Base-by-base conservation (phyloP, 495 filamentous ascomycete genomes). In the Neurospora sp. region DNA sequence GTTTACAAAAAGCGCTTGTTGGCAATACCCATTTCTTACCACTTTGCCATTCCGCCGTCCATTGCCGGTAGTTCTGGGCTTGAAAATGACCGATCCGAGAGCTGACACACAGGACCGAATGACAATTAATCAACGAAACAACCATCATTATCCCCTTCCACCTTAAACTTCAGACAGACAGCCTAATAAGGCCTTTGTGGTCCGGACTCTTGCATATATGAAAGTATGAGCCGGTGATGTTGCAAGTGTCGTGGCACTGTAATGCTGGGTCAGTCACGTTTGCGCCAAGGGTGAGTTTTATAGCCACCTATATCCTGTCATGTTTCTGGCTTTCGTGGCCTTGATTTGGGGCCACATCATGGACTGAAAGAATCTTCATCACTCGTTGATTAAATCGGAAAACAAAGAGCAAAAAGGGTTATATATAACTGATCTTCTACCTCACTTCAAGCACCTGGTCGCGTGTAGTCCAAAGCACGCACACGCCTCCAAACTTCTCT, bases 401-500 rank as follows among this genome's bases (percentile, higher is more conserved):
- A 27, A 14, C 3, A 18, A 18, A 37, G 12, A 61, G 14, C 6
- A 61, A 16, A 31, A 31, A 61, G 12, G 20, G 11, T 18, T 18
- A 9, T 9, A 66, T 10, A 9, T 4, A 66, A 35, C 35, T 18
- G 14, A 66, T 9, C 12, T 31, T 71, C 41, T 7, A 48, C 46
- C 14, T 22, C n/a, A 22, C 37, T 46, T 76, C 53, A 78, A 46
- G 75, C 72, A 3, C 69, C 75, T 0, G 89, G 89, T 61, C 90
- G 82, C 10, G 75, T 78, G 75, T 92, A 93, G 74, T 89, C 87
- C 68, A 92, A 79, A 27, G 83, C 80, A 44, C 85, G 81, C 27
- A 92, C 89, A 48, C 90, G 83, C 72, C 83, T 84, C 90, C 91
- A 93, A 31, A 90, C 87, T 77, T 91, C 89, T n/a, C 89, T 83